These are phyloP conservation scores for Lolium rigidum DNA, from an alignment of 176 grass and related monocot species.

Conservation along the genomic window DNA sequence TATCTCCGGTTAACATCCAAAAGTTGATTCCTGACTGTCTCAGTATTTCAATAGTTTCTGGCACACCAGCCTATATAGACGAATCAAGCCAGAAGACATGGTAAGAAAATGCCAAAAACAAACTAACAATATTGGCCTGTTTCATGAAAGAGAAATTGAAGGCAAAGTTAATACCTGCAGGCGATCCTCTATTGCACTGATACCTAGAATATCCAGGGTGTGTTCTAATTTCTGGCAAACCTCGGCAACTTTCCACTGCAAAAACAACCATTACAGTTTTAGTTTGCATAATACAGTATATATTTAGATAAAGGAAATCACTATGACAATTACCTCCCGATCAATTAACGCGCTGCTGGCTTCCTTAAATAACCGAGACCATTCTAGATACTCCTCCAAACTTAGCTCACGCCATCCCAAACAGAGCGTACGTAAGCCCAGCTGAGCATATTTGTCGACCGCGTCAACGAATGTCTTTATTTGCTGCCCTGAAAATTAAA, in stretches of 20 bases:
- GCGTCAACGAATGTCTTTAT: conserved; percentile 83
- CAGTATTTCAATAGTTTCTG: conserved; percentile 97
- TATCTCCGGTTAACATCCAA: conserved; percentile 99
- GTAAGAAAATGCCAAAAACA: background rate
- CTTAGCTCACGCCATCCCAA: conserved; percentile 91
- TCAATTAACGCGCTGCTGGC: conserved; percentile 79
- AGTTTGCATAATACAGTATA: conserved; percentile 26
- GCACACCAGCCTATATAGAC: conserved; percentile 79
- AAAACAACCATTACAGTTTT: conserved; percentile 32
- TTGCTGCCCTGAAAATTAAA: conserved; percentile 75
- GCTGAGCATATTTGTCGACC: conserved; percentile 89
- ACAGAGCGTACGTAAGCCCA: conserved; percentile 89
- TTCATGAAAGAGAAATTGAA: conserved; percentile 36
- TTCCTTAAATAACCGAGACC: conserved; percentile 89
- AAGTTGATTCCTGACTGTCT: conserved; percentile 97
- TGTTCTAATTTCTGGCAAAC: conserved; percentile 92
- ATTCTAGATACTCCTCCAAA: conserved; percentile 78
- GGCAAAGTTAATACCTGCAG: conserved; percentile 72
- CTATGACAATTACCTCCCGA: conserved; percentile 71
- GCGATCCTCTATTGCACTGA: conserved; percentile 92
- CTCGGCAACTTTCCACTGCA: conserved; percentile 94
- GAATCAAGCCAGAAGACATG: conserved; percentile 34
- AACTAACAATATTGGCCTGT: conserved; percentile 16
- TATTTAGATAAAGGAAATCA: conserved; percentile 31
- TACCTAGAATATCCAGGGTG: conserved; percentile 87